These are phyloP conservation scores for Solanum arcanum DNA, from an alignment of 257 asterid genomes.

Conservation along the genomic window DNA sequence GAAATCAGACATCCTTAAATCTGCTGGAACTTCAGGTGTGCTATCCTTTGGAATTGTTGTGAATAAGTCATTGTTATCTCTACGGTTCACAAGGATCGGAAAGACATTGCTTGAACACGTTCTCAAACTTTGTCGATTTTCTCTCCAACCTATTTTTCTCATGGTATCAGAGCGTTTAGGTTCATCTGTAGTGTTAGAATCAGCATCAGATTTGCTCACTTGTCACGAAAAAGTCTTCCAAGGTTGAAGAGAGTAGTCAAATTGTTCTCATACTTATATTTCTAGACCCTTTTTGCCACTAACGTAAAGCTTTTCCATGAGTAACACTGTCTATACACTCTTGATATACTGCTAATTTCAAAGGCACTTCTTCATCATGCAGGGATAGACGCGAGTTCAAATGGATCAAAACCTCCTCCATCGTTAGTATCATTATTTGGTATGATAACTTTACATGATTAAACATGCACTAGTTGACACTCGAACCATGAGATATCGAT, in stretches of 20 bases:
- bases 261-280: neutral
- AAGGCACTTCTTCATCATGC: conserved; percentile 4
- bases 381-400: conserved; percentile 46
- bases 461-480: neutral
- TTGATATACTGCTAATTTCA: neutral
- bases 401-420: conserved; percentile 54
- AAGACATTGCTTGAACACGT: neutral
- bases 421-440: conserved; percentile 67
- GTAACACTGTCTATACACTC: neutral
- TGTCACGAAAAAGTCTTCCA: neutral
- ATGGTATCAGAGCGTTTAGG: neutral
- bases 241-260: neutral
- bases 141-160: neutral
- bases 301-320: neutral
- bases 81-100: neutral
- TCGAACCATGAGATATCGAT: neutral
- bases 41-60: neutral
- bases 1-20: conserved; percentile 77
- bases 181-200: neutral
- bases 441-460: conserved; percentile 10
- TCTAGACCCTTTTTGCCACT: neutral
- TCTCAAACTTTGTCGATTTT: neutral
- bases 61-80: neutral
- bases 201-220: neutral
- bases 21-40: conserved; percentile 71